phyloP scores from a whole-genome alignment of 768 basidiomycete species.

The Hericium rajendrae region DNA sequence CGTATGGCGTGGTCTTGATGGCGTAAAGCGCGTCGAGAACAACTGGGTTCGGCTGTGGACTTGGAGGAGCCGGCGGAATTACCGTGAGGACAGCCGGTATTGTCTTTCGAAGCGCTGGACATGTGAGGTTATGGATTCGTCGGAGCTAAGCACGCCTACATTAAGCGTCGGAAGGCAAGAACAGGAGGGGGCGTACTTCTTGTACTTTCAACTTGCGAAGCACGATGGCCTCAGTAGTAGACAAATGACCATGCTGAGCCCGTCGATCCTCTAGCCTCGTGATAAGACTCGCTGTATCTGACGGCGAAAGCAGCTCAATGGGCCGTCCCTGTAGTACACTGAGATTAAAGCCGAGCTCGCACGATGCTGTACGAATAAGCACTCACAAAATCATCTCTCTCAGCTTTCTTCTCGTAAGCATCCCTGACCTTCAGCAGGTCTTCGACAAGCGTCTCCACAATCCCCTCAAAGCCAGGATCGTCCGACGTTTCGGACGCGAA shows the following conservation, averaged over 20 bases:
- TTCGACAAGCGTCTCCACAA: neutral
- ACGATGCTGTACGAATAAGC: neutral
- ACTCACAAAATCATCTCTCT: conserved; percentile 10
- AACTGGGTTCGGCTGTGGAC: conserved; percentile 18
- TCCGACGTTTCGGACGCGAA: conserved; percentile 6
- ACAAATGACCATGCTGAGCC: neutral
- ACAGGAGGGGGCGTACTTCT: conserved; percentile 1
- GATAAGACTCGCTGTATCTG: conserved; percentile 4
- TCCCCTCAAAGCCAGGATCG: conserved; percentile 6
- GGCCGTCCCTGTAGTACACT: conserved; percentile 4
- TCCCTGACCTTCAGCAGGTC: conserved; percentile 6
- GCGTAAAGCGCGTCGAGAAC: conserved; percentile 42
- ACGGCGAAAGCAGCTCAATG: conserved; percentile 9
- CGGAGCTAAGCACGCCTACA: conserved; percentile 4
- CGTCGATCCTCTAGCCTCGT: conserved; percentile 1
- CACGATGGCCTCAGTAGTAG: conserved; percentile 8
- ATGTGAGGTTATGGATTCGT: conserved; percentile 14
- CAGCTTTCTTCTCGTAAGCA: conserved; percentile 1
- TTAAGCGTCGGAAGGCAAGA: neutral
- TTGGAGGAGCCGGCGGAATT: conserved; percentile 21
- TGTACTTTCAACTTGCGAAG: conserved; percentile 15
- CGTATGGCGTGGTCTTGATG: conserved; percentile 56
- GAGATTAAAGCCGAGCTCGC: neutral
- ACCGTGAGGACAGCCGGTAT: conserved; percentile 23
- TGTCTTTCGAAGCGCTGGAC: conserved; percentile 8